Base-by-base conservation (phyloP, 148 eudicot species). In the Fagopyrum esculentum region DNA sequence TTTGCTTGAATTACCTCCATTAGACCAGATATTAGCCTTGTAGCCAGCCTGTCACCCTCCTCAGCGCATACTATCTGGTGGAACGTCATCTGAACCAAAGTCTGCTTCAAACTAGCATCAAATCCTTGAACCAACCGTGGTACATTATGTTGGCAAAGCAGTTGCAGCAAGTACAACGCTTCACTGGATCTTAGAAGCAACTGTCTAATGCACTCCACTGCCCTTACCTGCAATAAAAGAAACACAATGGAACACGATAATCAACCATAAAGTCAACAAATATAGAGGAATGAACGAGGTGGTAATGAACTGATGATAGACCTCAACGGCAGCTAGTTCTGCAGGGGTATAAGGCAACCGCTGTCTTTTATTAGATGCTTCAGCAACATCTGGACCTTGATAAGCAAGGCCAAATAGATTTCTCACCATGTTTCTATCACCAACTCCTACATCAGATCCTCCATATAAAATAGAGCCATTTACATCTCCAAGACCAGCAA, bases 321-420 rank as follows among this genome's bases (percentile, higher is more conserved):
- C 99, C 97, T 95, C 99, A 93, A 89, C 83, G 60, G 97, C 93
- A 84, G 97, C 94, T 26, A 95, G 84, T 75, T 95, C 97, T 13
- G 97, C 85, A 73, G 92, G 83, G 75, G 86, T 90, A 78, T 89
- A 90, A n/a, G 97, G 97, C 74, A 92, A 83, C 57, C 99, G 85
- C 78, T 90, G 99, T 77, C 99, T 87, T 86, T 90, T 95, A 82
- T 75, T 92, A 71, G 97, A 84, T 13, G 79, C 45, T 46, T 89
- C 90, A 70, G 66, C 82, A 72, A 92, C 79, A 48, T 89, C 96
- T 19, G 77, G 11, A 86, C 77, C 87, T 61, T 86, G 86, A 72
- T 92, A 80, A 84, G 82, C 85, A 59, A 88, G 77, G 71, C 96
- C 97, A 87, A 87, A 92, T 66, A 95, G 64, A 77, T 90, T 89